Evolutionary conservation across 176 grass and related monocot genomes (phyloP).

Genomic region (Phoenix dactylifera): DNA sequence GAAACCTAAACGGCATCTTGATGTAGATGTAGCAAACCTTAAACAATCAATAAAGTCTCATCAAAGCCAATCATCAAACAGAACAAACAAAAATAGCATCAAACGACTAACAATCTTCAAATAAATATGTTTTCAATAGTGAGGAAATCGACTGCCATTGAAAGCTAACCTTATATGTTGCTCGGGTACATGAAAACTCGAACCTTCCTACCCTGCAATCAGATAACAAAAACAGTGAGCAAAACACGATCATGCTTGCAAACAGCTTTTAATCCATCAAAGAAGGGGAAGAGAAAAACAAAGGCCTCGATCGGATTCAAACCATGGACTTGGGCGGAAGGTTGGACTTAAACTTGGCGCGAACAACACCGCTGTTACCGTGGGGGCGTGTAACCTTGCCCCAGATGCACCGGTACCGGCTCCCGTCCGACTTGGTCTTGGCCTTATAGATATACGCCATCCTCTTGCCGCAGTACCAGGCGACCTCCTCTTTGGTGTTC

Average conservation of each 20-base stretch:
- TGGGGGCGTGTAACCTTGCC: conserved; percentile 57
- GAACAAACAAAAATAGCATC: no score
- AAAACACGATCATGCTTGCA: neutral
- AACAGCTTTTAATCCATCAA: no score
- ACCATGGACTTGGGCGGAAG: conserved; percentile 59
- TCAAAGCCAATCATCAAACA: no score
- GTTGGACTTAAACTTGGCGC: conserved; percentile 51
- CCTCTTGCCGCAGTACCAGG: conserved; percentile 52
- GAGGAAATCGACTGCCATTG: no score
- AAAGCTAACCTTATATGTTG: conserved; percentile 41
- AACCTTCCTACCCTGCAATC: conserved; percentile 43
- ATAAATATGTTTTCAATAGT: no score
- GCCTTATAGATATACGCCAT: conserved; percentile 80
- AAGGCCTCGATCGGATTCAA: neutral
- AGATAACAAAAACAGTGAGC: neutral
- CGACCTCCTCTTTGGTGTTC: conserved; percentile 53
- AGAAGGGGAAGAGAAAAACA: no score
- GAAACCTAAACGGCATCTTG: no score
- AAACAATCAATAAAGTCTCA: no score
- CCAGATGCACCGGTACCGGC: conserved; percentile 43
- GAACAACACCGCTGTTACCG: conserved; percentile 54
- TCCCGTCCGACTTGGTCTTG: conserved; percentile 47
- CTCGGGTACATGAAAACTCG: conserved; percentile 63
- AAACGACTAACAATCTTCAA: no score
- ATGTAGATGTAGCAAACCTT: no score